A percentile compares a stretch with the other conserved stretches of the same genome.
phyloP scores from a whole-genome alignment of 2,329 filamentous ascomycete genomes.

The Aspergillus glaucus region DNA sequence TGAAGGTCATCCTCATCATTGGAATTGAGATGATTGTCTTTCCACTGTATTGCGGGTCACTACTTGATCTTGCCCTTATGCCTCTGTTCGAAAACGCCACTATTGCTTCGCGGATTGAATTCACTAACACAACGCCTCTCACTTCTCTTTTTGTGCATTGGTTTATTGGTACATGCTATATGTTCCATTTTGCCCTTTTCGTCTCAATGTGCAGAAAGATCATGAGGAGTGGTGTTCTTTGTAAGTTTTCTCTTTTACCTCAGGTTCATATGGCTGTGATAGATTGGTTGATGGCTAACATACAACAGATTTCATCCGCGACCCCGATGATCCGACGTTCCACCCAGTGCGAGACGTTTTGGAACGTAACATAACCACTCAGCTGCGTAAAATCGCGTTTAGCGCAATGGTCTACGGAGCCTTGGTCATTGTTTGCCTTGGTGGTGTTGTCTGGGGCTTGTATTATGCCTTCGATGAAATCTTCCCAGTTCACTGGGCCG shows the following conservation, averaged over 20 bases:
- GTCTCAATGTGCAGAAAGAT: conserved; percentile 99
- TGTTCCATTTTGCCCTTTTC: conserved; percentile 99
- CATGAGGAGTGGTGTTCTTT: conserved; percentile 88
- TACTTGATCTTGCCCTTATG: conserved; percentile 81
- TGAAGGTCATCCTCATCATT: conserved; percentile 97
- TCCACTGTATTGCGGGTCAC: conserved; percentile 86
- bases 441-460: conserved; percentile 92
- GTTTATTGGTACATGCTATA: conserved; percentile 98
- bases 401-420: conserved; percentile 94
- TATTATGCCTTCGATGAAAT: conserved; percentile 61
- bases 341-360: conserved; percentile 95
- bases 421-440: conserved; percentile 84
- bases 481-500: conserved; percentile 88
- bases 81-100: conserved; percentile 82
- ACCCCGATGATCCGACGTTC: conserved; percentile 96
- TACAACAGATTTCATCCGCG: conserved; percentile 77
- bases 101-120: conserved; percentile 68
- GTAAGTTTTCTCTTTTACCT: conserved; percentile 46
- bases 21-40: conserved; percentile 99
- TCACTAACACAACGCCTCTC: conserved; percentile 70
- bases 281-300: background rate
- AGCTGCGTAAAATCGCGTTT: conserved; percentile 92
- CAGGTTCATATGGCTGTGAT: background rate
- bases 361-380: conserved; percentile 83
- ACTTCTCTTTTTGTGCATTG: conserved; percentile 96